Evolutionary conservation across 495 filamentous ascomycete species (phyloP), one percentile per base, ranked within the genome.

Genomic region (Daldinia grandis): DNA sequence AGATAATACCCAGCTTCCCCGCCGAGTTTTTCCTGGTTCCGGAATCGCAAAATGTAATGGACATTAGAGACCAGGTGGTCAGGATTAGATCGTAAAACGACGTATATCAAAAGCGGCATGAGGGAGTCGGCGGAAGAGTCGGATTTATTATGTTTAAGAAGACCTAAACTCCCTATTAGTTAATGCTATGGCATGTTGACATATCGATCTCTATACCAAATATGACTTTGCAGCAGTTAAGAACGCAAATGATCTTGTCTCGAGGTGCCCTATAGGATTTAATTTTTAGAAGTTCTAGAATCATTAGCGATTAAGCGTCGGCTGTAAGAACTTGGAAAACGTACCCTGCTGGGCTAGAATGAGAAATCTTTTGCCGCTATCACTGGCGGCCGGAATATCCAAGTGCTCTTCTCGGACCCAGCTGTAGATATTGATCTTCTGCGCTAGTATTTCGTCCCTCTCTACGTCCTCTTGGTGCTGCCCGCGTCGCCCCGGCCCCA

Each of bases 381-480:
- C 90, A 56, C 86, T 92, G 21, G 93, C 88, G n/a, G 92, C 86
- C 21, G 92, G 88, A 71, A 99, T 98, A 80, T 99, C 95, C 49
- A 99, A 85, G 80, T 99, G 95, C 61, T 94, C 91, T 78, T 98
- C 96, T 69, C 84, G 86, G 5, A 99, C 89, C 95, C 95, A 99
- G 53, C 92, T 87, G 78, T 99, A 99, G 53, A 99, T 98, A 37
- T 90, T 88, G 65, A 99, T 91, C 82, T 98, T 98, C 79, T 98
- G 96, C 2, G 93, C 91, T 55, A 99, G 81, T 19, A 99, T 87
- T 56, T 97, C 95, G 78, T 99, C 95, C 28, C 95, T 86, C 76
- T 99, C 95, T 56, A 99, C 93, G 79, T 99, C 95, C 78, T 99
- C 95, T 79, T 99, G 96, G 76, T 99, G 95, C 76, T 99, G 95